These are phyloP conservation scores for Mortierella sp. DNA, from an alignment of 371 early-diverging fungal species.

Conservation along the genomic window DNA sequence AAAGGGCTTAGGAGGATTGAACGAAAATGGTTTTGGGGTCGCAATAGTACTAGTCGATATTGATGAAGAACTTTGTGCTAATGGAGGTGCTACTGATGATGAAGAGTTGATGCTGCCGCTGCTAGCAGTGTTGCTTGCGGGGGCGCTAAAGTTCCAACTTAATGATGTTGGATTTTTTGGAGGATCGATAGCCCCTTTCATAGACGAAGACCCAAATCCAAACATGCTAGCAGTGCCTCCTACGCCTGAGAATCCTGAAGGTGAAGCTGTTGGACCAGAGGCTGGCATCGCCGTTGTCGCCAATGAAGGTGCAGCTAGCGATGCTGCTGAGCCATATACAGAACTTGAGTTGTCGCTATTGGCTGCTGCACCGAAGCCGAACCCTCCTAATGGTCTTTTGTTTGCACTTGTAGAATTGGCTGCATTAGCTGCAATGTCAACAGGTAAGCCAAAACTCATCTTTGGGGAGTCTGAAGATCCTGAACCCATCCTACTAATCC, in stretches of 20 bases:
- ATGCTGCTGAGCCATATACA: background rate
- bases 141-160: conserved; percentile 15
- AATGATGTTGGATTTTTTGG: conserved; percentile 30
- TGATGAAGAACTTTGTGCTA: background rate
- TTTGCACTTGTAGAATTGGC: background rate
- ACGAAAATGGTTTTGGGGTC: conserved; percentile 2
- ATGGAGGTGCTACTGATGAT: background rate
- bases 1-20: conserved; percentile 14
- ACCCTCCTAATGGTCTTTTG: conserved; percentile 10
- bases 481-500: conserved; percentile 1
- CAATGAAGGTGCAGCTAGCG: background rate
- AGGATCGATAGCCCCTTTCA: conserved; percentile 38
- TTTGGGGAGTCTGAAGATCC: conserved; percentile 10
- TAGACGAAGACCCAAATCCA: conserved; percentile 29
- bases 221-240: conserved; percentile 7
- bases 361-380: conserved; percentile 3
- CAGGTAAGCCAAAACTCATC: conserved; percentile 23
- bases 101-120: background rate
- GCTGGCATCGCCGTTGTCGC: background rate
- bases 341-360: conserved; percentile 10
- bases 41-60: background rate
- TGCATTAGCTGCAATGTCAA: conserved; percentile 6
- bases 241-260: conserved; percentile 15
- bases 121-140: background rate
- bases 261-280: background rate